Evolutionary conservation across 257 asterid genomes (phyloP), one percentile per base, ranked within the genome.

Genomic region (Verbascum thapsus): DNA sequence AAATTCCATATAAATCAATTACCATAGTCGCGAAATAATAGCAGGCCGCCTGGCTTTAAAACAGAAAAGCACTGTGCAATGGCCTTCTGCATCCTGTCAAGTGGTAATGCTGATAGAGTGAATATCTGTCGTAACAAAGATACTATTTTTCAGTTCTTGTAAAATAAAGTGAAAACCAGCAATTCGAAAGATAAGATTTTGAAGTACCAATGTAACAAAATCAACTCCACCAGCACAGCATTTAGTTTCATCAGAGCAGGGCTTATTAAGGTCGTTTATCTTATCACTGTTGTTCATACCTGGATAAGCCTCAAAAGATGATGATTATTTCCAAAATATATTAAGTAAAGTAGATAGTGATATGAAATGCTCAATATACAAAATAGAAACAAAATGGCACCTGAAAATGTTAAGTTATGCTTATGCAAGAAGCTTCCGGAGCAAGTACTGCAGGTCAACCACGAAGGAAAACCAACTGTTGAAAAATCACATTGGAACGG

Each of bases 11-110:
- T n/a, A 20, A 63, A 49, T 42, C 58, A 34, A 69, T 71, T 91
- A 91, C 98, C 98, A 58, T 88, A 92, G 80, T 92, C 98, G 76
- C 98, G 77, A 70, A 92, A 87, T 67, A 92, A 80, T 58, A 92
- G 80, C 37, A 80, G 64, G 72, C 98, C 96, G 43, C 98, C 96
- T 3, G 96, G 97, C 82, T 81, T 86, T 63, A 92, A 70, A 74
- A 82, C 88, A 63, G 79, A 62, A 80, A 83, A 81, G 79, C 98
- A 88, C 57, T 82, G 81, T 9, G 75, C 62, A 42, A 88, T 81
- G 70, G 91, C 94, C 57, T 42, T 67, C 8, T 70, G 76, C 98
- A 92, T 92, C 77, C 82, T 77, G 61, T 77, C 81, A 63, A 70
- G 78, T 37, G 95, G 95, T 63, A 86, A 54, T 43, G 98, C 97